Conservation (phyloP, 805 yeast genomes). For the Starmerella sirachaensis region DNA sequence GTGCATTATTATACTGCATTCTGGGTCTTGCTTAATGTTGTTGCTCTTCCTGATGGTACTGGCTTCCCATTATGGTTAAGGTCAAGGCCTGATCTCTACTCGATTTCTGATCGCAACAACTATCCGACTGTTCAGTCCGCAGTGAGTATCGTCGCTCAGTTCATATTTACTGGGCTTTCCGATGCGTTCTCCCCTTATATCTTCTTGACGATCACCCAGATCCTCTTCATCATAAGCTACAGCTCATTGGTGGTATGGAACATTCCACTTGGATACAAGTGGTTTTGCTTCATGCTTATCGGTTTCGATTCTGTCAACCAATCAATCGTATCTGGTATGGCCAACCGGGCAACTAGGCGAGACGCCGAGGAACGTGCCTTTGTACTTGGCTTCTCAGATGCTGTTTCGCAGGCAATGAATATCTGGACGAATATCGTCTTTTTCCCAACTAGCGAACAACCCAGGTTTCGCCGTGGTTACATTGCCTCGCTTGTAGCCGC, state of each 20-base stretch:
- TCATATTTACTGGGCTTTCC: constrained; percentile 31
- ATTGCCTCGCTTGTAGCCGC: constrained; percentile 31
- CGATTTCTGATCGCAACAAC: constrained; percentile 30
- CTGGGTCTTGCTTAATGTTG: constrained; percentile 32
- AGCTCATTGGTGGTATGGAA: constrained; percentile 34
- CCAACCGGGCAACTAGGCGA: constrained; percentile 28
- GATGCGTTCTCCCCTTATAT: constrained; percentile 32
- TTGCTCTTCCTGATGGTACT: constrained; percentile 33
- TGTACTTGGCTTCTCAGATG: constrained; percentile 28
- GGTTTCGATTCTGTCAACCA: constrained; percentile 32
- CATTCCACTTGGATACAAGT: constrained; percentile 32
- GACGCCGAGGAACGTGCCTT: constrained; percentile 30
- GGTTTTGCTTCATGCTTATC: constrained; percentile 32
- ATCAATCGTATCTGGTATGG: constrained; percentile 35
- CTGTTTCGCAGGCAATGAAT: constrained; percentile 35
- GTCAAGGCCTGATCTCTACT: constrained; percentile 26
- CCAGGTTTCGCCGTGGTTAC: constrained; percentile 33
- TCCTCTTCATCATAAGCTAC: constrained; percentile 30
- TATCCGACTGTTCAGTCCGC: constrained; percentile 35
- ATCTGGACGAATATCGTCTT: constrained; percentile 38
- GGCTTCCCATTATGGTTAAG: constrained; percentile 34
- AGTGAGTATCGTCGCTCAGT: constrained; percentile 34
- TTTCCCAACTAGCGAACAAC: constrained; percentile 34
- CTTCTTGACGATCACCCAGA: constrained; percentile 28
- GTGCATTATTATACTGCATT: constrained; percentile 28